phyloP scores from a whole-genome alignment of 495 filamentous ascomycete species.

The Trichoderma erinaceum region DNA sequence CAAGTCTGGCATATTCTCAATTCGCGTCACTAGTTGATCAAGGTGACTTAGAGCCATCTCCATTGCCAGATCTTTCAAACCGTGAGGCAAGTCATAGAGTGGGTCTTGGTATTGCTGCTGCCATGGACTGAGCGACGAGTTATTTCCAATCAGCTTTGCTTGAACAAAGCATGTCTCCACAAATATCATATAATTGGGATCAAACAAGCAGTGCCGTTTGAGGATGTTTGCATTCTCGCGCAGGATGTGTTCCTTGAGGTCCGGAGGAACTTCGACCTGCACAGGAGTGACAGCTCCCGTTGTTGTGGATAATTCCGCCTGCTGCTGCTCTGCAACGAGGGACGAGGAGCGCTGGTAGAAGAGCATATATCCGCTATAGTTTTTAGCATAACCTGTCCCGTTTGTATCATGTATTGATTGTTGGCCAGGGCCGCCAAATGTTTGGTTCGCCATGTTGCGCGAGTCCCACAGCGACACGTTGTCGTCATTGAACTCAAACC shows the following conservation, averaged over 20 bases:
- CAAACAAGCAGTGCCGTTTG: constrained; percentile 74
- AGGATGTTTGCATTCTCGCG: constrained; percentile 68
- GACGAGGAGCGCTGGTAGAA: constrained; percentile 84
- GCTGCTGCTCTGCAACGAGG: constrained; percentile 43
- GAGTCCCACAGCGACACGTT: constrained; percentile 71
- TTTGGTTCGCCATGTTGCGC: constrained; percentile 60
- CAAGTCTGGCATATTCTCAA: constrained; percentile 63
- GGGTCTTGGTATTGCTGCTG: not conserved
- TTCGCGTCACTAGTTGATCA: constrained; percentile 69
- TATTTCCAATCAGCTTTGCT: constrained; percentile 39
- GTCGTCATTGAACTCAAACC: constrained; percentile 94
- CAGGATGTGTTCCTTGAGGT: constrained; percentile 55
- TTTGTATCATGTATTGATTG: constrained; percentile 37
- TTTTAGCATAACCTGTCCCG: constrained; percentile 53
- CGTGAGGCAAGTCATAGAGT: not conserved
- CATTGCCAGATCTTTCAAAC: constrained; percentile 54
- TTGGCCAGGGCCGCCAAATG: constrained; percentile 71
- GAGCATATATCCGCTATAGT: constrained; percentile 91
- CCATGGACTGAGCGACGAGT: constrained; percentile 37
- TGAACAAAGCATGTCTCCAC: constrained; percentile 52
- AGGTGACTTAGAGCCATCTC: constrained; percentile 66
- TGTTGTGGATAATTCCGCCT: constrained; percentile 26
- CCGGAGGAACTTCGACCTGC: constrained; percentile 48
- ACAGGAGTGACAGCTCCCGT: constrained; percentile 40
- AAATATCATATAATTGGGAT: constrained; percentile 64